Percentiles rank a stretch among this genome's conserved stretches.
These are phyloP conservation scores for Fusarium solani-melongenae DNA, from an alignment of 2,329 filamentous ascomycete species.

Conservation along the genomic window DNA sequence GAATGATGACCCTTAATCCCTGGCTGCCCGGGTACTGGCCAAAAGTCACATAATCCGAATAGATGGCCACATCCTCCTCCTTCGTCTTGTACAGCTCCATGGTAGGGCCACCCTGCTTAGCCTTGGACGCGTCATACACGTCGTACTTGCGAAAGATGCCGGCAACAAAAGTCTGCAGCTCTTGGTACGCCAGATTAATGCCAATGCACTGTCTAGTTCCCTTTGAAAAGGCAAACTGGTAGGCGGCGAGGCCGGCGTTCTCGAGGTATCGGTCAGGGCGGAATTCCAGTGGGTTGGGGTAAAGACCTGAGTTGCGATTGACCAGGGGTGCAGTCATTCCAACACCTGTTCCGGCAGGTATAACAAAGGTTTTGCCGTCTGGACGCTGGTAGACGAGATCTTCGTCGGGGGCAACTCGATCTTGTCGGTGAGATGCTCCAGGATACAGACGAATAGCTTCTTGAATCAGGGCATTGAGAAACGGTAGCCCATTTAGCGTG, in stretches of 20 bases:
- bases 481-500: constrained; percentile 48
- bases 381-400: constrained; percentile 40
- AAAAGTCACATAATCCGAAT: constrained; percentile 28
- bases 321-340: constrained; percentile 51
- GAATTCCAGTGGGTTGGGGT: constrained; percentile 44
- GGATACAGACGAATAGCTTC: constrained; percentile 56
- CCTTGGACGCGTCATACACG: constrained; percentile 14
- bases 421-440: constrained; percentile 46
- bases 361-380: constrained; percentile 40
- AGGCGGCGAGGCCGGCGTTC: constrained; percentile 11
- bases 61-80: constrained; percentile 19
- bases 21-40: constrained; percentile 17
- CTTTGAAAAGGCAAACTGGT: constrained; percentile 31
- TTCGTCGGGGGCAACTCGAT: constrained; percentile 45
- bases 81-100: constrained; percentile 32
- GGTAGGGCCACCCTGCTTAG: constrained; percentile 17
- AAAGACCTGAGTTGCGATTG: constrained; percentile 27
- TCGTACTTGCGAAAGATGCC: constrained; percentile 34
- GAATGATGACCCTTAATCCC: constrained; percentile 18
- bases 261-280: constrained; percentile 31
- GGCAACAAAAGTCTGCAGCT: constrained; percentile 30
- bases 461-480: constrained; percentile 52
- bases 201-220: constrained; percentile 32
- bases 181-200: constrained; percentile 35
- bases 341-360: constrained; percentile 48